Evolutionary conservation across 73 alveolate species (phyloP).

Genomic region (Stentor roeselii): DNA sequence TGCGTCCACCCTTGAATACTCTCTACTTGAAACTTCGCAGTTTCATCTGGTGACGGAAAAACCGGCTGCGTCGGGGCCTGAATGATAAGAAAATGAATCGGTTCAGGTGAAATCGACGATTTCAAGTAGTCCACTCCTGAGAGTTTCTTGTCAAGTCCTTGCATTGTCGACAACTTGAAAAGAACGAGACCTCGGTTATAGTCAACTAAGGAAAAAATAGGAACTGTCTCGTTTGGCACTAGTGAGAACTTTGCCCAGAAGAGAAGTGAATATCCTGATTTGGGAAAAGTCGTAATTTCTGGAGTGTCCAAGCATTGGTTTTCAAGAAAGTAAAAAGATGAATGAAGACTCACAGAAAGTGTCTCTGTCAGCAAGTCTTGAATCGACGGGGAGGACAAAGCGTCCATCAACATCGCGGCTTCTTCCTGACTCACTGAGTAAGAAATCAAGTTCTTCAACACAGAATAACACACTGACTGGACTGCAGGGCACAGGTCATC

Average conservation of each 20-base stretch:
- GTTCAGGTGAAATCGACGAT: neutral
- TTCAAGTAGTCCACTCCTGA: neutral
- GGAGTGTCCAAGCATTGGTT: neutral
- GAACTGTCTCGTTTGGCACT: neutral
- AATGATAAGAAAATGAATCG: neutral
- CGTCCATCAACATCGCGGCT: neutral
- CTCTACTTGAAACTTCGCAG: neutral
- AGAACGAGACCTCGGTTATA: slow-evolving; percentile 14
- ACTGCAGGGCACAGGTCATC: neutral
- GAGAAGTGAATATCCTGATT: neutral
- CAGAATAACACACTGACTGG: neutral
- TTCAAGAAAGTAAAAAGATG: neutral
- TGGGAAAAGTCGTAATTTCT: neutral
- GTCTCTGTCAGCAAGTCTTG: neutral
- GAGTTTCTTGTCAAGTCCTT: neutral
- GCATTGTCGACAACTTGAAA: neutral
- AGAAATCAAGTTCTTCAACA: neutral
- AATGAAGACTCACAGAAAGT: neutral
- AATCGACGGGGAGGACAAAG: neutral
- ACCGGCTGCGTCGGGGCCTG: slow-evolving; percentile 22
- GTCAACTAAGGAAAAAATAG: slow-evolving; percentile 11
- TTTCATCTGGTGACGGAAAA: neutral
- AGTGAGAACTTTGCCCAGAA: neutral
- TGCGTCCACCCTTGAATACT: neutral
- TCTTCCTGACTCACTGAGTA: slow-evolving; percentile 23